Base-by-base conservation (phyloP, 257 asterid species). In the Solanum paucissectum region DNA sequence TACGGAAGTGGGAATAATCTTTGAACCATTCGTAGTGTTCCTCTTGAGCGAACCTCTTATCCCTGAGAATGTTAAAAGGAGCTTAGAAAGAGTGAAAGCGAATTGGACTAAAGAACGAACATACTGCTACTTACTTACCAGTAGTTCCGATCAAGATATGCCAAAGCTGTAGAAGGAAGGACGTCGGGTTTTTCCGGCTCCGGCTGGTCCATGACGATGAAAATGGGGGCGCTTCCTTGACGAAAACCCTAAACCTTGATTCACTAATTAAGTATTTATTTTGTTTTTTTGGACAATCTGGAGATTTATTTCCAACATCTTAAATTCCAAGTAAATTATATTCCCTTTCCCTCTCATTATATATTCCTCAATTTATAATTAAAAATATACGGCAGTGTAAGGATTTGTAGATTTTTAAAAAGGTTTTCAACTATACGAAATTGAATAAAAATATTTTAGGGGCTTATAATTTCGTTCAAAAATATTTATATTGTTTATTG, bases 21-120 rank as follows among this genome's bases (percentile, higher is more conserved):
- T 97, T 97, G 89, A 97, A 95, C 99, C 99, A 95, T 88, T 97
- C 99, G 89, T 95, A 97, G 91, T 97, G 98, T 87, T 97, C 99
- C 90, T 97, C 99, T n/a, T 91, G 91, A 36, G 97, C 88, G 86
- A 95, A 95, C 88, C 99, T 95, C 91, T 89, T 88, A 87, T 97
- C 95, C 99, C 99, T 97, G 91, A 89, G 64, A 9, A 62, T n/a
- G 40, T 6, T 49, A 79, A 58, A 71, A 12, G 12, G 27, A 42
- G 64, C 20, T 21, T 69, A 40, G 23, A 25, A 36, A 58, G 71
- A 83, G 32, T 29, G 75, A 32, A 42, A 18, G 25, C 75, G 37
- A 16, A 8, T 40, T 25, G 91, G n/a, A 46, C 46, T 8, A 6
- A 46, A 11, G 52, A 25, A 20, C 4, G 4, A 33, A 87, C 27